A percentile compares a stretch with the other conserved stretches of the same genome.
These are phyloP conservation scores for Diaporthe ampelina DNA, from an alignment of 2,329 filamentous ascomycete genomes.

Conservation along the genomic window DNA sequence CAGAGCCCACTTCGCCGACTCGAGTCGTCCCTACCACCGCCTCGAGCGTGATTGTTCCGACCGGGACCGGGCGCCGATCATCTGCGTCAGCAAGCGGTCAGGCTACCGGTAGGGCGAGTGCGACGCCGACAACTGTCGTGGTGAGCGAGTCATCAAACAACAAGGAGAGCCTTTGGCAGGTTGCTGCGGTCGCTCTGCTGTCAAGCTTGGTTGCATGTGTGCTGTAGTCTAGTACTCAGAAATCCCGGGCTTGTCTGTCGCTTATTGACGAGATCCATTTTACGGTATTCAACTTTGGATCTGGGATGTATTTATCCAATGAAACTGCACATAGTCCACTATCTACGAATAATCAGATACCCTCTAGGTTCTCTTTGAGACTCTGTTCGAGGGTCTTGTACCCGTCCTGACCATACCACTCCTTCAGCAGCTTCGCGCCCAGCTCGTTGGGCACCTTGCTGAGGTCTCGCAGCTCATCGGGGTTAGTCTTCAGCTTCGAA, in stretches of 20 bases:
- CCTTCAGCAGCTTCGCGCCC: slow-evolving; percentile 41
- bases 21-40: background rate
- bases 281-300: background rate
- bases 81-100: background rate
- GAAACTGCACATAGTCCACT: too few relatives aligned
- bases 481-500: slow-evolving; percentile 6
- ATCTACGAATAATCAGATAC: background rate
- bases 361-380: slow-evolving; percentile 26
- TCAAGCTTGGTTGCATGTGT: background rate
- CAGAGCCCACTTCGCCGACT: background rate
- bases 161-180: too few relatives aligned
- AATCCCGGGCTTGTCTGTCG: background rate
- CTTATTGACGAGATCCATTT: background rate
- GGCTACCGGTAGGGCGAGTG: background rate
- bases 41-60: background rate
- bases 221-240: background rate
- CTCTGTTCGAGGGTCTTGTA: slow-evolving; percentile 37
- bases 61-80: background rate
- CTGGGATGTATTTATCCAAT: too few relatives aligned
- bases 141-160: background rate
- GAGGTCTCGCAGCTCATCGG: slow-evolving; percentile 20
- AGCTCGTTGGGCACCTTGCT: slow-evolving; percentile 27
- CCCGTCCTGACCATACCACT: slow-evolving; percentile 43
- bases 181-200: background rate
- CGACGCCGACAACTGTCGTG: background rate